phyloP scores from a whole-genome alignment of 352 stramenopile genomes.

The Phytophthora nicotianae region DNA sequence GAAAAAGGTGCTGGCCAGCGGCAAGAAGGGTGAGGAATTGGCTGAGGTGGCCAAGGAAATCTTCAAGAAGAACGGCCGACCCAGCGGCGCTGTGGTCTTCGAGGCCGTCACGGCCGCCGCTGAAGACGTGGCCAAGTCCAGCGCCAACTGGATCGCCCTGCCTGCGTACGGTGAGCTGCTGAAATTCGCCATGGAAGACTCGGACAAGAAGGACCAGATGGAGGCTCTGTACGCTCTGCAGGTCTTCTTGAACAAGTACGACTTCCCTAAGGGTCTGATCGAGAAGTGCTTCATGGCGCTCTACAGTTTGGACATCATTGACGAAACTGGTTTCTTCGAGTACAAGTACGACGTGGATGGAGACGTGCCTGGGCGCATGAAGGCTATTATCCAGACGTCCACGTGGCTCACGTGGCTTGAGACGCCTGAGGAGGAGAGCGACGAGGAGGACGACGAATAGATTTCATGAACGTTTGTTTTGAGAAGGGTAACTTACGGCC shows the following conservation, averaged over 20 bases:
- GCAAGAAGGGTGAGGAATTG: slow-evolving; percentile 73
- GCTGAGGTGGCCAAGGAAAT: slow-evolving; percentile 53
- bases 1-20: slow-evolving; percentile 60
- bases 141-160: slow-evolving; percentile 80
- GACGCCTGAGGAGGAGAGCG: slow-evolving; percentile 72
- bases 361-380: slow-evolving; percentile 76
- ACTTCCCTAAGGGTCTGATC: slow-evolving; percentile 79
- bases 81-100: slow-evolving; percentile 56
- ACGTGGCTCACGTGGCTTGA: slow-evolving; percentile 86
- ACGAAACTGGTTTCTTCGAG: slow-evolving; percentile 82
- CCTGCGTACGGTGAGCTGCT: slow-evolving; percentile 69
- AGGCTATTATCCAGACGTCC: slow-evolving; percentile 83
- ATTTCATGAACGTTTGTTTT: slow-evolving; percentile 41
- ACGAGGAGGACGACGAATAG: slow-evolving; percentile 84
- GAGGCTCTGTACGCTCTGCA: slow-evolving; percentile 79
- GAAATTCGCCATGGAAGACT: slow-evolving; percentile 51
- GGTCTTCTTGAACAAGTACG: slow-evolving; percentile 72
- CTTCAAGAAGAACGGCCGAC: slow-evolving; percentile 51
- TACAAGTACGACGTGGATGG: slow-evolving; percentile 89
- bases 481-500: slow-evolving; percentile 16
- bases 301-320: slow-evolving; percentile 83
- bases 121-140: slow-evolving; percentile 73
- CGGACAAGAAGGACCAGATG: slow-evolving; percentile 70
- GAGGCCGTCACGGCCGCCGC: slow-evolving; percentile 55
- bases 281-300: slow-evolving; percentile 89